Percentiles rank a stretch among this genome's conserved stretches.
Evolutionary conservation across 208 protist genomes (phyloP).

Genomic region (Leishmania lainsoni): DNA sequence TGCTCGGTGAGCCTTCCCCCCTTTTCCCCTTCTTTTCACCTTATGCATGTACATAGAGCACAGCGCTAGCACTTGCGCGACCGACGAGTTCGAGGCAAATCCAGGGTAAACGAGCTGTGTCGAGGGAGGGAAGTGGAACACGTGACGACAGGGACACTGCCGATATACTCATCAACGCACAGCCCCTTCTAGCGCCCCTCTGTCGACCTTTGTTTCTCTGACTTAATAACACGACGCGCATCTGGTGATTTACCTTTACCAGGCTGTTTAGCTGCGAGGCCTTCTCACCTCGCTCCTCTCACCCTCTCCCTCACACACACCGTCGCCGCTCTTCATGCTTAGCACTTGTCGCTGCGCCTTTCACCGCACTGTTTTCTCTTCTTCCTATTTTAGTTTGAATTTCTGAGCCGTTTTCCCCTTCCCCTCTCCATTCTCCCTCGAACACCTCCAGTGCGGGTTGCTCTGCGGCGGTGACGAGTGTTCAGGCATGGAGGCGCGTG

Average conservation of each 20-base stretch:
- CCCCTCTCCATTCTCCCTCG: background rate
- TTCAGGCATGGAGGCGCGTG: background rate
- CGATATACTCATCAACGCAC: background rate
- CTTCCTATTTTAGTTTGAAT: background rate
- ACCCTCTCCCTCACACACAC: background rate
- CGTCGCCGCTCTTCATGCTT: background rate
- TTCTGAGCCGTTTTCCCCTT: background rate
- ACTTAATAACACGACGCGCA: background rate
- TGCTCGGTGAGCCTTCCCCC: background rate
- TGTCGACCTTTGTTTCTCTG: background rate
- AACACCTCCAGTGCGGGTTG: background rate
- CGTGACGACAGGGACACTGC: no score
- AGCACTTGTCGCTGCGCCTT: background rate
- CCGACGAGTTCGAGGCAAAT: background rate
- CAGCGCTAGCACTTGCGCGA: background rate
- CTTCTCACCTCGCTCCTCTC: background rate
- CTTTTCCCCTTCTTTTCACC: slow-evolving; percentile 4
- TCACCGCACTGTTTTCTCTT: background rate
- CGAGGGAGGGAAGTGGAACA: background rate
- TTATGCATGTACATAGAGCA: slow-evolving; percentile 2
- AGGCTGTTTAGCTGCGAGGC: background rate
- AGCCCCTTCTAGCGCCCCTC: background rate
- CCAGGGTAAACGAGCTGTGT: background rate
- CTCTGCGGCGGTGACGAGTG: background rate
- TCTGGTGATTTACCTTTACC: background rate